Base-by-base conservation (phyloP, 78 protist species). In the Dictyostelium capitatum region DNA sequence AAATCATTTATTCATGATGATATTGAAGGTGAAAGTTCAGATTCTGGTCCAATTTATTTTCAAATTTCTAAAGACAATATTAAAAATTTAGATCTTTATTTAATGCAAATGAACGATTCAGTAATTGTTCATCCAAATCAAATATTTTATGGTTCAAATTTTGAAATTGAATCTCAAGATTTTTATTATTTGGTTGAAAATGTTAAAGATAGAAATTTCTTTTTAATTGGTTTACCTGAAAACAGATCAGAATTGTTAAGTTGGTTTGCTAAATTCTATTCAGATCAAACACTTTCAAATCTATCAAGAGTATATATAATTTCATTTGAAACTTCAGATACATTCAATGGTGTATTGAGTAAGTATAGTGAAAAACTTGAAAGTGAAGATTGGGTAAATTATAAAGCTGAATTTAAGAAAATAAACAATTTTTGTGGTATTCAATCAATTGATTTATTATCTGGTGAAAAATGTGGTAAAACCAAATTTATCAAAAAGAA, bases 251-350 rank as follows among this genome's bases (percentile, higher is more conserved):
- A 37, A n/a, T 20, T 84, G 1, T 19, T 74, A 12, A 14, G 30
- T 28, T 84, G 91, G 91, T 47, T 84, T 1, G 56, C 82, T 41
- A 62, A 74, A n/a, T 30, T 74, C 6, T 84, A 84, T n/a, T 73
- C 53, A 37, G 25, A 72, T 28, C 30, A 43, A 0, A 23, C 51
- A 3, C 12, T 79, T 1, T 74, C 56, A 17, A 20, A 57, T 41
- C 25, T 84, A 1, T 69, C 91, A 3, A 30, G 79, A 47, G 51
- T 84, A 4, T 84, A 84, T 59, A 28, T 84, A 14, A 53, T 84
- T 2, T 70, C 74, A 19, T 56, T 54, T 6, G 91, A 72, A 17
- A 1, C n/a, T 15, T 57, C 65, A 6, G 65, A 57, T n/a, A 57
- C 65, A 57, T 20, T 57, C 9, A 30, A 46, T 28, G 74, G 30